Percentiles rank a stretch among this genome's conserved stretches.
phyloP scores from a whole-genome alignment of 2,329 filamentous ascomycete genomes.

The Penicillium sp. region DNA sequence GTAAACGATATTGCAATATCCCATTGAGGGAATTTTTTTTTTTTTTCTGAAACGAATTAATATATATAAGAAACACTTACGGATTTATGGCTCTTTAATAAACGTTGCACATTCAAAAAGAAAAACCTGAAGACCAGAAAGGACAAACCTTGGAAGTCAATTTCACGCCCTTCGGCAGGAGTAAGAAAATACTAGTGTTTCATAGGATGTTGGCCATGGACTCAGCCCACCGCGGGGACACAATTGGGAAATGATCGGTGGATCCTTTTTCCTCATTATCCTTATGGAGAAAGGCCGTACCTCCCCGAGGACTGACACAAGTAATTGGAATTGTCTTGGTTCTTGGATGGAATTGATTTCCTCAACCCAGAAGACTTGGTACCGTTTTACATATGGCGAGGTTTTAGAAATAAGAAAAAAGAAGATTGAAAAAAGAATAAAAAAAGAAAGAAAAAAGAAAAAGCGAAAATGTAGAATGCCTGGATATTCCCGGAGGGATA shows the following conservation, averaged over 20 bases:
- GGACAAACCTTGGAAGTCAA: constrained; percentile 15
- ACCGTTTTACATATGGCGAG: background rate
- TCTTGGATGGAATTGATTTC: background rate
- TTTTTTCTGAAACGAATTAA: background rate
- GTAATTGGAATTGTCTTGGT: background rate
- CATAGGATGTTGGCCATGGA: constrained; percentile 17
- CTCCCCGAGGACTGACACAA: background rate
- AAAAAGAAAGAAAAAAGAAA: background rate
- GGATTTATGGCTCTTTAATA: background rate
- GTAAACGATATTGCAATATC: background rate
- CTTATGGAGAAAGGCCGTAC: constrained; percentile 1
- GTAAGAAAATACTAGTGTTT: constrained; percentile 16
- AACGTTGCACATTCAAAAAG: background rate
- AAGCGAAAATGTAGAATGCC: background rate
- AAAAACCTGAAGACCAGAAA: too few species aligned
- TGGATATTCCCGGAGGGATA: background rate
- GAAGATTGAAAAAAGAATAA: too few species aligned
- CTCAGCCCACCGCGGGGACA: constrained; percentile 27
- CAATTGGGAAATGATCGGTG: constrained; percentile 28
- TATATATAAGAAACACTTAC: background rate
- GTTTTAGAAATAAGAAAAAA: background rate
- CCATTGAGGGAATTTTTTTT: background rate
- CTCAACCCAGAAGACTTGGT: background rate
- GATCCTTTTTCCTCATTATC: constrained; percentile 2
- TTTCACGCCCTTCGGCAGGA: constrained; percentile 27